Conservation (phyloP, 2,329 filamentous ascomycete species). For the Chaetomiaceae sp. region DNA sequence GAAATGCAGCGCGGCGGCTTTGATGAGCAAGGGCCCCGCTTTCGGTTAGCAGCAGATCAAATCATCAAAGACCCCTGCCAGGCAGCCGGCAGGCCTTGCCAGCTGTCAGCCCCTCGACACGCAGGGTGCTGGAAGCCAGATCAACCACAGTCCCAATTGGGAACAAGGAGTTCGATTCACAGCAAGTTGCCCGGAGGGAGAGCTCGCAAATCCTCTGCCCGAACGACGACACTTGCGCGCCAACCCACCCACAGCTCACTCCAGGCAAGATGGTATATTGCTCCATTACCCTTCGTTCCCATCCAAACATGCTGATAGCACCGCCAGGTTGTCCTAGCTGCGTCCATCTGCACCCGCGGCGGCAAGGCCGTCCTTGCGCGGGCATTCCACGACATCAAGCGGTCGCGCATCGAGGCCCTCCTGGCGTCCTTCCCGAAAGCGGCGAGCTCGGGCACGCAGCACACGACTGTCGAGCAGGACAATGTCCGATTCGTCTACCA, state of each 20-base stretch:
- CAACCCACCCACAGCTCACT: constrained; percentile 15
- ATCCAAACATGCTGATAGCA: constrained; percentile 14
- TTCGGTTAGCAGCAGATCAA: neutral
- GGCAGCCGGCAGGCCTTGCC: constrained; percentile 6
- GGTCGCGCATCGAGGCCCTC: constrained; percentile 92
- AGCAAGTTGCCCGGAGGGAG: constrained; percentile 9
- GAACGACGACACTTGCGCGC: constrained; percentile 5
- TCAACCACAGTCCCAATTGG: constrained; percentile 20
- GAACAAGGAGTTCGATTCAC: constrained; percentile 16
- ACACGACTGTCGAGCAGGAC: constrained; percentile 98
- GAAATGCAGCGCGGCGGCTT: neutral
- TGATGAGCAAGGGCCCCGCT: neutral
- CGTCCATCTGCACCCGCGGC: constrained; percentile 96
- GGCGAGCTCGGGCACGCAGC: constrained; percentile 90
- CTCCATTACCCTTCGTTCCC: neutral
- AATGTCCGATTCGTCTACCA: constrained; percentile 99
- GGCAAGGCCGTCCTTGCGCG: constrained; percentile 97
- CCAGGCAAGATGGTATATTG: constrained; percentile 38
- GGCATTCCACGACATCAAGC: constrained; percentile 96
- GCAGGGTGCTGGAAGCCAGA: constrained; percentile 20
- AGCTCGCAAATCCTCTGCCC: constrained; percentile 10
- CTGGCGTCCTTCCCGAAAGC: constrained; percentile 97
- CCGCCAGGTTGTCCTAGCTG: constrained; percentile 87
- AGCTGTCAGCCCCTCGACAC: constrained; percentile 25
- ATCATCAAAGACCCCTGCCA: neutral